A percentile compares a stretch with the other conserved stretches of the same genome.
Conservation (phyloP, 345 rosid species). For the Eucalyptus sp. region DNA sequence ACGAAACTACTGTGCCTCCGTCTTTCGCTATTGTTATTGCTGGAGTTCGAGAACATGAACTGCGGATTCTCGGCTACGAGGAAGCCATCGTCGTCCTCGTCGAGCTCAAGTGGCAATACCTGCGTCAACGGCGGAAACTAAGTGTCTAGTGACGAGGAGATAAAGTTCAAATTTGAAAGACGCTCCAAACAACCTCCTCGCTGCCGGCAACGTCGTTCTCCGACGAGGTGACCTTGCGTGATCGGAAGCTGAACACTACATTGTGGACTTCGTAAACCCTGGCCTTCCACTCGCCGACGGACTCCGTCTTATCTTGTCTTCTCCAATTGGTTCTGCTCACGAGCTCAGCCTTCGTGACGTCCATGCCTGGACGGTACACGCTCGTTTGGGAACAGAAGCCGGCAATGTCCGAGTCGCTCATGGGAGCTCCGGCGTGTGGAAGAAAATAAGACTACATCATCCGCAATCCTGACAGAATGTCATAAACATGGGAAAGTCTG, state of each 20-base stretch:
- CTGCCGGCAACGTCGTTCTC: slow-evolving; percentile 47
- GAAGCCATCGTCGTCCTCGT: slow-evolving; percentile 77
- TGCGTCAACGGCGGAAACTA: background rate
- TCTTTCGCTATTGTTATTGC: slow-evolving; percentile 9
- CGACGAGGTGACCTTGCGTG: slow-evolving; percentile 32
- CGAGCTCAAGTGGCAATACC: slow-evolving; percentile 48
- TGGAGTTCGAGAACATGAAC: slow-evolving; percentile 6
- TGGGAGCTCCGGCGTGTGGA: slow-evolving; percentile 35
- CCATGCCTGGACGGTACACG: slow-evolving; percentile 84
- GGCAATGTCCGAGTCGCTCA: slow-evolving; percentile 48
- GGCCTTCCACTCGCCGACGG: slow-evolving; percentile 72
- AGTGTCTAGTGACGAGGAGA: background rate
- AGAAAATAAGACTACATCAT: too few species aligned
- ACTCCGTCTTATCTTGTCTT: slow-evolving; percentile 64
- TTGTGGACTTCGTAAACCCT: slow-evolving; percentile 65
- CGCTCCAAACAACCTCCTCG: slow-evolving; percentile 24
- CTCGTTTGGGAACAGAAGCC: slow-evolving; percentile 56
- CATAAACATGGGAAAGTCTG: too few species aligned
- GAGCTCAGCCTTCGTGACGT: slow-evolving; percentile 70
- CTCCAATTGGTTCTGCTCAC: slow-evolving; percentile 73
- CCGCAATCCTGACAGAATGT: too few species aligned
- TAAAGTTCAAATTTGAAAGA: background rate
- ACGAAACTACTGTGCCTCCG: slow-evolving; percentile 92
- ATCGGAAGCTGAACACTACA: slow-evolving; percentile 63
- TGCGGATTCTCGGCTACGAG: slow-evolving; percentile 80